These are phyloP conservation scores for Candida tammaniensis DNA, from an alignment of 805 yeast genomes.

Conservation along the genomic window DNA sequence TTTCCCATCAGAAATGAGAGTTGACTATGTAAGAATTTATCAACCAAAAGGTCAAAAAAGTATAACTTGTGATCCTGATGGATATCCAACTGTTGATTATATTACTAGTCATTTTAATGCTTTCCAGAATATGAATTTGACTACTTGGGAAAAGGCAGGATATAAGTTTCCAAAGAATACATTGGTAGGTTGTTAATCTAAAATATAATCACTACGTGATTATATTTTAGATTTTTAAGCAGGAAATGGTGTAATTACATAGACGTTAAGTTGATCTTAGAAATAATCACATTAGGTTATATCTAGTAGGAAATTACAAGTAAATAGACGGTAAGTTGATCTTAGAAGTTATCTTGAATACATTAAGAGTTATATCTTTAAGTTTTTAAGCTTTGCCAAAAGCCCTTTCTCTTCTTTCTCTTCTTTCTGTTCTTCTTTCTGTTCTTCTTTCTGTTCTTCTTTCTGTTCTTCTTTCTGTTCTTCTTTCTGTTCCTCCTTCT, in stretches of 20 bases:
- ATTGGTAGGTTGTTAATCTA: conserved; percentile 14
- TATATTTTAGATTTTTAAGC: too few species aligned
- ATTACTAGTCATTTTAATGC: conserved; percentile 68
- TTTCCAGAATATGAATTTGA: conserved; percentile 65
- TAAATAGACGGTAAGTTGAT: too few species aligned
- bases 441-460: conserved; percentile 8
- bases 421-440: conserved; percentile 4
- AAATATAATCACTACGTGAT: background rate
- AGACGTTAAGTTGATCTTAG: too few species aligned
- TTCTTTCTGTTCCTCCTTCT: conserved; percentile 8
- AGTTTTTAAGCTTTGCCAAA: conserved; percentile 3
- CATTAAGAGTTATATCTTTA: conserved; percentile 2
- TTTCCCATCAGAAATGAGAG: conserved; percentile 74
- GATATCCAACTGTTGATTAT: conserved; percentile 82
- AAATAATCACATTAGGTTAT: too few species aligned
- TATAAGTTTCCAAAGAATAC: conserved; percentile 44
- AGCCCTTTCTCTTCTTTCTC: conserved; percentile 7
- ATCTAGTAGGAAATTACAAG: too few species aligned
- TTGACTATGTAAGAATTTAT: conserved; percentile 89
- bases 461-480: conserved; percentile 1
- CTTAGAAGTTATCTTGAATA: background rate
- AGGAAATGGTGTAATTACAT: too few species aligned
- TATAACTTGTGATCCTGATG: conserved; percentile 82
- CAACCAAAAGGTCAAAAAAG: conserved; percentile 68
- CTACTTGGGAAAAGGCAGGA: conserved; percentile 76